phyloP scores from a whole-genome alignment of 176 grass and related monocot genomes.

The Musa itinerans region DNA sequence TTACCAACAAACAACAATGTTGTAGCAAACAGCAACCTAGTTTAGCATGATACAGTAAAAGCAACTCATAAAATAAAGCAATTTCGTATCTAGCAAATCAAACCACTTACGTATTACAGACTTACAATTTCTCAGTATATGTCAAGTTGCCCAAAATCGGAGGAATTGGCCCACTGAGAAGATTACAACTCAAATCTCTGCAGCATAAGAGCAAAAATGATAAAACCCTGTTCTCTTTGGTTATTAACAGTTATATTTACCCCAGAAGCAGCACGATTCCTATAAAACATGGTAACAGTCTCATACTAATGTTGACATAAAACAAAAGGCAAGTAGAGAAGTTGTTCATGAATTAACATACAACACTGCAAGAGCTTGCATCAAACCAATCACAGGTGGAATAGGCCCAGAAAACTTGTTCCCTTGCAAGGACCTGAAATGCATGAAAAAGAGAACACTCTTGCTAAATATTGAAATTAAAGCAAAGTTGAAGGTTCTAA shows the following conservation, averaged over 20 bases:
- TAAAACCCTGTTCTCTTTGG: neutral
- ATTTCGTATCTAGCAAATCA: neutral
- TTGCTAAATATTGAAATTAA: neutral
- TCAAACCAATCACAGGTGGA: conserved; percentile 94
- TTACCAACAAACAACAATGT: too few species aligned
- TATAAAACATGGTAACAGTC: too few species aligned
- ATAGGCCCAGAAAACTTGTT: conserved; percentile 77
- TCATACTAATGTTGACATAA: too few species aligned
- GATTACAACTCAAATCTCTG: conserved; percentile 94
- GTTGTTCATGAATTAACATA: conserved; percentile 29
- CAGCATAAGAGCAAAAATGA: neutral
- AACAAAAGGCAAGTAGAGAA: neutral
- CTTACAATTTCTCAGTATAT: conserved; percentile 98
- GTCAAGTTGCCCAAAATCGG: conserved; percentile 90
- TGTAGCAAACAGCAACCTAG: too few species aligned
- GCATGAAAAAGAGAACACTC: neutral
- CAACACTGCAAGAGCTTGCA: conserved; percentile 95
- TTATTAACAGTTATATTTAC: too few species aligned
- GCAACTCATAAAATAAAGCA: neutral
- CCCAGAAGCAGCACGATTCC: too few species aligned
- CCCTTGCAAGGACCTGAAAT: conserved; percentile 78
- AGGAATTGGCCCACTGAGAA: conserved; percentile 70
- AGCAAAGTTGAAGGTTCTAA: neutral
- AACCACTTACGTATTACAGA: neutral
- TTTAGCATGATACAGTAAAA: too few species aligned